Conservation (phyloP, 768 basidiomycete species). For the Arthromyces matolae region DNA sequence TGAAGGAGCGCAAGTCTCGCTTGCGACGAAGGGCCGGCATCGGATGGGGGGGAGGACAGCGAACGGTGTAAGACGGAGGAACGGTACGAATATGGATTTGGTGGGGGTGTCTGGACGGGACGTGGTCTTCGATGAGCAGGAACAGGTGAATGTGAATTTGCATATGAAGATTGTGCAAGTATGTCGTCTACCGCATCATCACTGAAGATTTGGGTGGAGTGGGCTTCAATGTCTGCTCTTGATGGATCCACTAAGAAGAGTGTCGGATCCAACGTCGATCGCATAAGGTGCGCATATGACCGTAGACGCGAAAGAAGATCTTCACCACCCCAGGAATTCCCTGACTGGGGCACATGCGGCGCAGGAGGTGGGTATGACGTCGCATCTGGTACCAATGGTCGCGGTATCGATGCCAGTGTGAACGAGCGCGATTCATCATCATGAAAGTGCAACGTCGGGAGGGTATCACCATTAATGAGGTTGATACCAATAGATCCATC, state of each 20-base stretch:
- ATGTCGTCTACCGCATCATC: slow-evolving; percentile 90
- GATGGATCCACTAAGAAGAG: slow-evolving; percentile 93
- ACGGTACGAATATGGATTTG: slow-evolving; percentile 59
- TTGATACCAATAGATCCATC: slow-evolving; percentile 89
- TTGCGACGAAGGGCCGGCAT: slow-evolving; percentile 56
- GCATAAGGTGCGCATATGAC: slow-evolving; percentile 75
- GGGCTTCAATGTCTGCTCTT: slow-evolving; percentile 86
- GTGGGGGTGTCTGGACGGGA: slow-evolving; percentile 45
- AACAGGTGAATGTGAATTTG: slow-evolving; percentile 75
- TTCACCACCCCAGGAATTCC: slow-evolving; percentile 82
- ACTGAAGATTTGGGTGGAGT: slow-evolving; percentile 77
- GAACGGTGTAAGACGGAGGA: slow-evolving; percentile 82
- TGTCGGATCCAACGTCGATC: slow-evolving; percentile 80
- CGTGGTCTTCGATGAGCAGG: slow-evolving; percentile 79
- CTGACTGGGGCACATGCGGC: slow-evolving; percentile 37
- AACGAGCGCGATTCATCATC: slow-evolving; percentile 92
- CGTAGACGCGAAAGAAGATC: slow-evolving; percentile 76
- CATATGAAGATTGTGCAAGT: slow-evolving; percentile 71
- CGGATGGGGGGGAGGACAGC: slow-evolving; percentile 52
- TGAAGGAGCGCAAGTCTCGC: slow-evolving; percentile 83
- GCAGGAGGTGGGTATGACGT: slow-evolving; percentile 65
- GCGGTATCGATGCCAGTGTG: slow-evolving; percentile 45
- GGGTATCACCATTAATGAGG: slow-evolving; percentile 77
- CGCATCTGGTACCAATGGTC: slow-evolving; percentile 30
- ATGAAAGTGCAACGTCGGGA: slow-evolving; percentile 92